Conservation (phyloP, 73 alveolate genomes). For the Paramecium pentaurelia region DNA sequence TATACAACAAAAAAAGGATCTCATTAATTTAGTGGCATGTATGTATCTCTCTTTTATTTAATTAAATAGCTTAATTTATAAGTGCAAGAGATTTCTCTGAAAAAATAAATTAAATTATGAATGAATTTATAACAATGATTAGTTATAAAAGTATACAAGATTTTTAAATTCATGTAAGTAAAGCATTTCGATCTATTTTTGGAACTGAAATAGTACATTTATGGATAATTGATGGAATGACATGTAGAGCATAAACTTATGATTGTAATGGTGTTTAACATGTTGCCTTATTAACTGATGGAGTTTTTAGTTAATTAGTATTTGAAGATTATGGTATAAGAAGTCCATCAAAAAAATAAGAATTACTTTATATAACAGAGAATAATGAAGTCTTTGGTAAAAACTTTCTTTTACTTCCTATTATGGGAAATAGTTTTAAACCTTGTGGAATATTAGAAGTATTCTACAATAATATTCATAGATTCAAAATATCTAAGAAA, state of each 20-base stretch:
- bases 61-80: neutral
- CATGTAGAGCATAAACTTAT: constrained; percentile 36
- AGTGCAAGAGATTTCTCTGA: constrained; percentile 38
- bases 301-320: constrained; percentile 7
- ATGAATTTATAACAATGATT: constrained; percentile 10
- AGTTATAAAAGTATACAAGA: constrained; percentile 4
- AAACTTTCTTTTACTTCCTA: neutral
- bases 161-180: neutral
- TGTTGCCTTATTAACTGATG: constrained; percentile 21
- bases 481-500: constrained; percentile 22
- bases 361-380: constrained; percentile 22
- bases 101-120: constrained; percentile 25
- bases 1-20: neutral
- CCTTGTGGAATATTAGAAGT: constrained; percentile 36
- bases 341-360: constrained; percentile 12
- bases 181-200: constrained; percentile 26
- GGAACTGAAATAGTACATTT: neutral
- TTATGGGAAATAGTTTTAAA: neutral
- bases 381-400: neutral
- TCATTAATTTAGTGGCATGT: constrained; percentile 26
- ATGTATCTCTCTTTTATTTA: neutral
- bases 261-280: neutral
- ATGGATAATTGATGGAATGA: constrained; percentile 45
- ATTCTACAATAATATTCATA: neutral
- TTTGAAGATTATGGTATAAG: constrained; percentile 1